These are phyloP conservation scores for Sugiyamaella neomexicana DNA, from an alignment of 1,139 yeast species.

Conservation along the genomic window DNA sequence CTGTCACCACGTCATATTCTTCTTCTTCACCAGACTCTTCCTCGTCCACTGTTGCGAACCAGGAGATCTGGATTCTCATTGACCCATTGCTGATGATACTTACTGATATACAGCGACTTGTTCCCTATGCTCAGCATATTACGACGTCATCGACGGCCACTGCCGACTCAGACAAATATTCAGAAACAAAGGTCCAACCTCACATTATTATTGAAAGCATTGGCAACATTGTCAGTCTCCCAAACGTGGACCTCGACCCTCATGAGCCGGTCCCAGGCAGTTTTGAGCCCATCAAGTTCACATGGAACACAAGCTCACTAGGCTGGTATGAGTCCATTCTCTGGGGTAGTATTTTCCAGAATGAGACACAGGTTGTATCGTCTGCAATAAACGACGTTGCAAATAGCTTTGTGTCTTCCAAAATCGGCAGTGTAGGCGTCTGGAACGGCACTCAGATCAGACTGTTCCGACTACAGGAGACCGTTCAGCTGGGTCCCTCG, in stretches of 20 bases:
- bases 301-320: constrained; percentile 62
- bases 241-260: constrained; percentile 28
- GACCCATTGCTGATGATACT: constrained; percentile 12
- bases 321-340: constrained; percentile 77
- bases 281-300: constrained; percentile 54
- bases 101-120: neutral
- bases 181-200: constrained; percentile 28
- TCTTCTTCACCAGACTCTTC: no score
- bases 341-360: constrained; percentile 63
- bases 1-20: neutral
- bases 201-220: constrained; percentile 33
- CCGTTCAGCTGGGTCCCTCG: constrained; percentile 46
- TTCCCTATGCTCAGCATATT: constrained; percentile 25
- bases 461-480: constrained; percentile 57
- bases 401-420: constrained; percentile 21
- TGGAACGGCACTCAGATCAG: constrained; percentile 68
- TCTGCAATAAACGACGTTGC: constrained; percentile 23
- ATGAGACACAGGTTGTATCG: constrained; percentile 38
- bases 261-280: constrained; percentile 20
- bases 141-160: neutral
- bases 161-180: neutral
- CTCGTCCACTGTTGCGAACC: neutral
- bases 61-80: constrained; percentile 8
- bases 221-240: constrained; percentile 24
- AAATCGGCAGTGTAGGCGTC: constrained; percentile 29